Conservation (phyloP, 83 land plant genomes). For the Picea abies region DNA sequence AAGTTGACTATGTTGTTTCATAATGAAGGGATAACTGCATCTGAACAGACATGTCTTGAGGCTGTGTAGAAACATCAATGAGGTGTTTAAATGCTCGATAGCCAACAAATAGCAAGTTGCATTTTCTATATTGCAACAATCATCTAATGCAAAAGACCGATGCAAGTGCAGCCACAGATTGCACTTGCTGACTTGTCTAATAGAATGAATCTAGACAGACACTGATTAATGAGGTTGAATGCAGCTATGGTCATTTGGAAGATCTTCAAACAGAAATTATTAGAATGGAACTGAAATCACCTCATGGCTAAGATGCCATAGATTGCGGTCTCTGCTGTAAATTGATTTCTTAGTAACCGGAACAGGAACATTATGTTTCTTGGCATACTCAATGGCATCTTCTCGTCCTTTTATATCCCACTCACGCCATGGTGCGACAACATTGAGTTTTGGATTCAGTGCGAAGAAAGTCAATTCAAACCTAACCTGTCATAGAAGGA, state of each 20-base stretch:
- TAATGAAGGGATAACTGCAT: too few relatives aligned
- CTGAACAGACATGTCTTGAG: too few relatives aligned
- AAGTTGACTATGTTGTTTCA: too few relatives aligned
- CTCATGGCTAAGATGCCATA: slow-evolving; percentile 99
- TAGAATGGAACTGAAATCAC: slow-evolving; percentile 29
- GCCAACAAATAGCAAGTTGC: too few relatives aligned
- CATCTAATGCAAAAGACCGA: too few relatives aligned
- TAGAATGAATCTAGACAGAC: neutral
- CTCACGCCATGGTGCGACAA: slow-evolving; percentile 99
- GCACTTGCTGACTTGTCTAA: neutral
- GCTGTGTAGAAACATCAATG: too few relatives aligned
- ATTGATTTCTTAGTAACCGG: slow-evolving; percentile 98
- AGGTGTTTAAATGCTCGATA: too few relatives aligned
- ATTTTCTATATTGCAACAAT: too few relatives aligned
- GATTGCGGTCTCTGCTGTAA: slow-evolving; percentile 96
- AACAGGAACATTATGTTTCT: slow-evolving; percentile 94
- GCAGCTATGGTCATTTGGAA: neutral
- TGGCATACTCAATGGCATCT: slow-evolving; percentile 99
- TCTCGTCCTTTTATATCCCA: slow-evolving; percentile 98
- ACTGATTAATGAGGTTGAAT: neutral
- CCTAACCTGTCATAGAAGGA: slow-evolving; percentile 64
- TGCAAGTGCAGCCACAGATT: neutral
- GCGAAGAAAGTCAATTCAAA: slow-evolving; percentile 99
- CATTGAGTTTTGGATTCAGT: slow-evolving; percentile 85
- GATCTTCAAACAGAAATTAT: neutral